A percentile compares a stretch with the other conserved stretches of the same genome.
Conservation (phyloP, 441 rosid genomes). For the Geranium incanum region DNA sequence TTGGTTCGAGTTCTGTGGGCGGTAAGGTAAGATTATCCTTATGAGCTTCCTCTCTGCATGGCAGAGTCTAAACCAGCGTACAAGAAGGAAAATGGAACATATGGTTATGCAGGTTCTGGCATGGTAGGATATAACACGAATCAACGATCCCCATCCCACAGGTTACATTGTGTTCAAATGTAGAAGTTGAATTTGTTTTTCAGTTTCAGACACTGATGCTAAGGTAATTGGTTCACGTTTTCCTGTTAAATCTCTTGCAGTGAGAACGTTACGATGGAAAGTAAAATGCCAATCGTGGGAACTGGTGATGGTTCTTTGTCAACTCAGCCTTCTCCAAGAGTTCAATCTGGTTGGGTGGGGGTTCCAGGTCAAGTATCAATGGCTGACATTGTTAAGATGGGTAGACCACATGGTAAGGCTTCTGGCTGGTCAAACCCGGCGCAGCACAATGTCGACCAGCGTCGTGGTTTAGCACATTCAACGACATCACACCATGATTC, state of each 20-base stretch:
- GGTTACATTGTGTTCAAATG: constrained; percentile 36
- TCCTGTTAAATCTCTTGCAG: constrained; percentile 39
- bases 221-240: constrained; percentile 21
- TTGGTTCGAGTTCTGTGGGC: not conserved
- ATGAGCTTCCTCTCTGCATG: constrained; percentile 12
- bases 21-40: constrained; percentile 7
- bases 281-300: constrained; percentile 34
- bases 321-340: constrained; percentile 50
- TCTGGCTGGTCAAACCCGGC: constrained; percentile 30
- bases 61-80: constrained; percentile 66
- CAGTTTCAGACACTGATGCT: not conserved
- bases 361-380: constrained; percentile 81
- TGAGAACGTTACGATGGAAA: constrained; percentile 39
- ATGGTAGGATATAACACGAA: constrained; percentile 31
- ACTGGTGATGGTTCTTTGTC: constrained; percentile 45
- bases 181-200: constrained; percentile 7
- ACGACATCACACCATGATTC: constrained; percentile 29
- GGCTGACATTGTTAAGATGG: constrained; percentile 98
- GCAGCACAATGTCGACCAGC: constrained; percentile 35
- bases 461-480: constrained; percentile 24
- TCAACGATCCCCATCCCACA: constrained; percentile 34
- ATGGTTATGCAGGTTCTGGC: constrained; percentile 41
- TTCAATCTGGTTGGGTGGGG: constrained; percentile 60
- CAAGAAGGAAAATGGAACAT: constrained; percentile 76
- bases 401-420: constrained; percentile 60